A percentile compares a stretch with the other conserved stretches of the same genome.
These are phyloP conservation scores for Lasiosphaeria hispida DNA, from an alignment of 495 filamentous ascomycete species.

Conservation along the genomic window DNA sequence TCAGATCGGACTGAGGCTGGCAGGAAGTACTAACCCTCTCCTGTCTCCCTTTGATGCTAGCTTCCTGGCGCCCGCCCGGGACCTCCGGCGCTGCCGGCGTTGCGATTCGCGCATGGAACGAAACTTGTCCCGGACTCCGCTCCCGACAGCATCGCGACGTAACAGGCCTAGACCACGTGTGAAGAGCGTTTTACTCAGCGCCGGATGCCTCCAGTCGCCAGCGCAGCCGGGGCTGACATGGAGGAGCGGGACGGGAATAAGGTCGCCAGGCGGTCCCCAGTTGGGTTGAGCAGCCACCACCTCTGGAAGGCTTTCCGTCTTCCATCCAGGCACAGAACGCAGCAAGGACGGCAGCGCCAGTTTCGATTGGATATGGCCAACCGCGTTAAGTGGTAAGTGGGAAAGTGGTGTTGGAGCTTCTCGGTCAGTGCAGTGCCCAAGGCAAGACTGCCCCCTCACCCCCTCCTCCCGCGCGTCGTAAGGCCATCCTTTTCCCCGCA, in stretches of 20 bases:
- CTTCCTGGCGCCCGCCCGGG: neutral
- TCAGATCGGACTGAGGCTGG: constrained; percentile 4
- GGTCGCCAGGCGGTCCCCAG: neutral
- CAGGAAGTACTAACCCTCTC: neutral
- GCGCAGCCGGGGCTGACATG: constrained; percentile 14
- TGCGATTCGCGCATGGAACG: neutral
- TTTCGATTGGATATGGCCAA: too few relatives aligned
- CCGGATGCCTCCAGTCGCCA: neutral
- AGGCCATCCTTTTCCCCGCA: constrained; percentile 27
- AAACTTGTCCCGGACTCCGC: too few relatives aligned
- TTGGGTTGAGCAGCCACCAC: constrained; percentile 1
- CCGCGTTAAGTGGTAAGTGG: too few relatives aligned
- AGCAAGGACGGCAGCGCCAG: too few relatives aligned
- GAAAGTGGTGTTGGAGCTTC: too few relatives aligned
- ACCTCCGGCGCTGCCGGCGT: constrained; percentile 6
- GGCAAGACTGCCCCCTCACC: neutral
- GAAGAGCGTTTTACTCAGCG: constrained; percentile 4
- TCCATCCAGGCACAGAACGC: too few relatives aligned
- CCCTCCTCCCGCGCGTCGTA: constrained; percentile 14
- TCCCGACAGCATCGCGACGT: neutral
- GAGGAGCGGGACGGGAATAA: constrained; percentile 26
- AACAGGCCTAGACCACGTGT: neutral
- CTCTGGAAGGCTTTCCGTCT: neutral
- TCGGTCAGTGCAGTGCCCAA: neutral
- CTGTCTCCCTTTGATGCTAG: neutral